Percentiles rank a stretch among this genome's conserved stretches.
Evolutionary conservation across 495 filamentous ascomycete genomes (phyloP).

Genomic region (Penicillium flavigenum): DNA sequence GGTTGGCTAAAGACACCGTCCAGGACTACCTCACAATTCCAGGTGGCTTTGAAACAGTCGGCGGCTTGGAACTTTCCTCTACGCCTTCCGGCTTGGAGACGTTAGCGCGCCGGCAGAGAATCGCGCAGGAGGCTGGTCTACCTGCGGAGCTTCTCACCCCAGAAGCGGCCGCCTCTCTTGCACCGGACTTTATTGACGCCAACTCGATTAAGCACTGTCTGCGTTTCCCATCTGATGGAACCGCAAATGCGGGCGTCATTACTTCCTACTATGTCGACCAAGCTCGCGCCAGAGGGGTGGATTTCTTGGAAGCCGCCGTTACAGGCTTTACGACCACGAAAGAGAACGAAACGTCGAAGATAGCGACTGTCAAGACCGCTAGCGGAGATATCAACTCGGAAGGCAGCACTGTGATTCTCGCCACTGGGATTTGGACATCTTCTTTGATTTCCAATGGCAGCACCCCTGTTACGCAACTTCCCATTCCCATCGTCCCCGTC

Average conservation of each 20-base stretch:
- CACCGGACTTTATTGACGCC: constrained; percentile 32
- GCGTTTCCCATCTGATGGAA: constrained; percentile 32
- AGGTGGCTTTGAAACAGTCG: constrained; percentile 30
- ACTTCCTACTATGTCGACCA: constrained; percentile 28
- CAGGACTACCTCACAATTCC: constrained; percentile 32
- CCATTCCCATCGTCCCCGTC: constrained; percentile 36
- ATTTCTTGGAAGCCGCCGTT: constrained; percentile 27
- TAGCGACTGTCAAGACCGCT: constrained; percentile 17
- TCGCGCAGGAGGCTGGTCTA: constrained; percentile 24
- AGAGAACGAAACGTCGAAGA: neutral
- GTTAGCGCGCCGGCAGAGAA: constrained; percentile 23
- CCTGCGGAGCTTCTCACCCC: constrained; percentile 30
- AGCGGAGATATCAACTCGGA: constrained; percentile 25
- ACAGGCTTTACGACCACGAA: constrained; percentile 13
- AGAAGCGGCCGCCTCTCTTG: constrained; percentile 24
- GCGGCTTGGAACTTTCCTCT: constrained; percentile 34
- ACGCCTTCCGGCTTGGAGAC: constrained; percentile 24
- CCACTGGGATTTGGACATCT: constrained; percentile 36
- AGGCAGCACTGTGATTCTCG: constrained; percentile 28
- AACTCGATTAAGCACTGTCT: constrained; percentile 17
- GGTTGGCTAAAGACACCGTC: constrained; percentile 33
- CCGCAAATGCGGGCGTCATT: constrained; percentile 29
- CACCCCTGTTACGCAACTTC: constrained; percentile 10
- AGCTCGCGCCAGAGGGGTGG: constrained; percentile 34
- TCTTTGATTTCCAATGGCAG: constrained; percentile 15